phyloP scores from a whole-genome alignment of 1,284 basidiomycete genomes.

The Boletus albobrunnescens region DNA sequence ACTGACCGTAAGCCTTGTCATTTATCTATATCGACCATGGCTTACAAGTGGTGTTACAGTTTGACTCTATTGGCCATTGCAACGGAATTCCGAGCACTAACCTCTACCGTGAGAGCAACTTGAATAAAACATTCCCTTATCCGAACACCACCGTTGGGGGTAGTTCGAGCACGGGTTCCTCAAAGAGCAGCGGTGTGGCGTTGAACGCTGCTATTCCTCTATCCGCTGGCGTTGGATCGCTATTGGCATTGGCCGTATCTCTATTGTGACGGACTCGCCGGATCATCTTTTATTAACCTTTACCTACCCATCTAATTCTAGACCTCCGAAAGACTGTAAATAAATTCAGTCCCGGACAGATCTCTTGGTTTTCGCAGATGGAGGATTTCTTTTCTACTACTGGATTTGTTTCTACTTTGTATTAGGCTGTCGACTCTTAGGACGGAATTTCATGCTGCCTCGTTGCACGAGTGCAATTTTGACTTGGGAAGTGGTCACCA shows the following conservation, averaged over 20 bases:
- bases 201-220: constrained; percentile 18
- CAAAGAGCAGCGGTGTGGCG: constrained; percentile 4
- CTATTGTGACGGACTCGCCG: constrained; percentile 18
- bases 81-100: constrained; percentile 48
- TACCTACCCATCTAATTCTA: constrained; percentile 23
- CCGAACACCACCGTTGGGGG: constrained; percentile 22
- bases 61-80: constrained; percentile 66
- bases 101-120: constrained; percentile 63
- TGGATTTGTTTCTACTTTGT: constrained; percentile 17
- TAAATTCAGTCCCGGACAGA: constrained; percentile 17
- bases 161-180: neutral
- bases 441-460: neutral
- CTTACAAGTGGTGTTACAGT: constrained; percentile 33
- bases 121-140: constrained; percentile 56
- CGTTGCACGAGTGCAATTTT: too few species aligned
- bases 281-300: constrained; percentile 7
- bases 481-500: constrained; percentile 11
- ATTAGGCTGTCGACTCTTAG: constrained; percentile 1
- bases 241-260: constrained; percentile 14
- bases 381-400: constrained; percentile 1
- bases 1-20: constrained; percentile 48
- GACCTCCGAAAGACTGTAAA: constrained; percentile 20
- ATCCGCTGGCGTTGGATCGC: constrained; percentile 6
- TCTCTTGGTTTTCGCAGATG: constrained; percentile 10
- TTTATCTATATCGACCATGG: neutral